phyloP scores from a whole-genome alignment of 208 protist genomes.

The Trypanosoma caninum region DNA sequence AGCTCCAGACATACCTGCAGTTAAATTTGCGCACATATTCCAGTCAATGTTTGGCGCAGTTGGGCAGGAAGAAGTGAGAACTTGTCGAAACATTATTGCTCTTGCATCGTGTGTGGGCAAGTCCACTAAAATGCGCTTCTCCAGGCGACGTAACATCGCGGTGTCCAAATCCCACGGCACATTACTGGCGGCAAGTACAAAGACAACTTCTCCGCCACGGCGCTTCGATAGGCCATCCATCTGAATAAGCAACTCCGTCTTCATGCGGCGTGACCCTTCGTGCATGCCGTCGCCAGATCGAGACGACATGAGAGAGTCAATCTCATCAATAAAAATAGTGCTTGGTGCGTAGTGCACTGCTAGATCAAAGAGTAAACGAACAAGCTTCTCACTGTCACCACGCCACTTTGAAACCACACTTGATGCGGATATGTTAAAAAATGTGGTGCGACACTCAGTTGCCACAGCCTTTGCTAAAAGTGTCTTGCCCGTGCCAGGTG shows the following conservation, averaged over 20 bases:
- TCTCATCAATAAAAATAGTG: slow-evolving; percentile 99
- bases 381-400: slow-evolving; percentile 97
- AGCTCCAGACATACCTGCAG: slow-evolving; percentile 86
- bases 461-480: slow-evolving; percentile 96
- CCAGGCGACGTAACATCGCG: slow-evolving; percentile 89
- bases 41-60: slow-evolving; percentile 41
- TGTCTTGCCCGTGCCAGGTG: slow-evolving; percentile 98
- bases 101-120: slow-evolving; percentile 76
- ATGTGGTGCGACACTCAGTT: slow-evolving; percentile 96
- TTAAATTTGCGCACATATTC: slow-evolving; percentile 52
- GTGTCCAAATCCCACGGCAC: slow-evolving; percentile 93
- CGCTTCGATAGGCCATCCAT: slow-evolving; percentile 91
- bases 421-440: slow-evolving; percentile 98
- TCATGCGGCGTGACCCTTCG: slow-evolving; percentile 91
- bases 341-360: slow-evolving; percentile 90
- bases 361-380: slow-evolving; percentile 94
- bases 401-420: slow-evolving; percentile 97
- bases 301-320: slow-evolving; percentile 96
- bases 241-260: slow-evolving; percentile 93
- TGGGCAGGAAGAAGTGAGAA: slow-evolving; percentile 33
- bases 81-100: slow-evolving; percentile 57
- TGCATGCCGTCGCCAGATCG: slow-evolving; percentile 94
- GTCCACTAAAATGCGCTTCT: slow-evolving; percentile 90
- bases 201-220: slow-evolving; percentile 76
- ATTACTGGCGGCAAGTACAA: slow-evolving; percentile 93